phyloP scores from a whole-genome alignment of 768 basidiomycete species.

The Tylopilus vinaceipallidus region DNA sequence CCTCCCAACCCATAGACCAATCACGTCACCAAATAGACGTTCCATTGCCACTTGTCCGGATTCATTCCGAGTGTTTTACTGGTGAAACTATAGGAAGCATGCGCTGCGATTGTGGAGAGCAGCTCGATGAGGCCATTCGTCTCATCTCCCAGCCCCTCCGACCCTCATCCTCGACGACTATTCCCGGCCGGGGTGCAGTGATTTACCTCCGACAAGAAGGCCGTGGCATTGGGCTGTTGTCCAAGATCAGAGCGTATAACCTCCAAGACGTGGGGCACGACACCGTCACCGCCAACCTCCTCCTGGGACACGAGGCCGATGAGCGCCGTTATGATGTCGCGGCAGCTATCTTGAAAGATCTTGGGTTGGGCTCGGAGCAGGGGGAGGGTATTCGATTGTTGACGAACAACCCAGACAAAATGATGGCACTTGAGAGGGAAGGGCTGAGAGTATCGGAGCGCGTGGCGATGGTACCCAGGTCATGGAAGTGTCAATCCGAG shows the following conservation, averaged over 20 bases:
- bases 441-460: slow-evolving; percentile 78
- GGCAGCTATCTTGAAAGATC: slow-evolving; percentile 82
- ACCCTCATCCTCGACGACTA: slow-evolving; percentile 38
- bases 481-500: slow-evolving; percentile 55
- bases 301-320: slow-evolving; percentile 93
- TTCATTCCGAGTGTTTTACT: slow-evolving; percentile 98
- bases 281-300: slow-evolving; percentile 95
- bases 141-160: slow-evolving; percentile 74
- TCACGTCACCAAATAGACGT: slow-evolving; percentile 29
- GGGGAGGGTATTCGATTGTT: slow-evolving; percentile 70
- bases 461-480: slow-evolving; percentile 91
- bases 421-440: slow-evolving; percentile 81
- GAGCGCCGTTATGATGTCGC: slow-evolving; percentile 93
- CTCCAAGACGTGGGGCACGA: slow-evolving; percentile 97
- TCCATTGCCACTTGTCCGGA: slow-evolving; percentile 83
- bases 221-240: slow-evolving; percentile 91
- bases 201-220: slow-evolving; percentile 97
- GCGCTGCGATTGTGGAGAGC: slow-evolving; percentile 99
- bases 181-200: slow-evolving; percentile 88
- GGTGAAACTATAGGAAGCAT: slow-evolving; percentile 97
- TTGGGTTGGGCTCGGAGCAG: slow-evolving; percentile 63
- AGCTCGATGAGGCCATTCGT: slow-evolving; percentile 95
- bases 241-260: slow-evolving; percentile 97
- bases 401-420: slow-evolving; percentile 99
- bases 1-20: slow-evolving; percentile 37